These are phyloP conservation scores for Curvularia hawaiiensis DNA, from an alignment of 2,329 filamentous ascomycete genomes.

Conservation along the genomic window DNA sequence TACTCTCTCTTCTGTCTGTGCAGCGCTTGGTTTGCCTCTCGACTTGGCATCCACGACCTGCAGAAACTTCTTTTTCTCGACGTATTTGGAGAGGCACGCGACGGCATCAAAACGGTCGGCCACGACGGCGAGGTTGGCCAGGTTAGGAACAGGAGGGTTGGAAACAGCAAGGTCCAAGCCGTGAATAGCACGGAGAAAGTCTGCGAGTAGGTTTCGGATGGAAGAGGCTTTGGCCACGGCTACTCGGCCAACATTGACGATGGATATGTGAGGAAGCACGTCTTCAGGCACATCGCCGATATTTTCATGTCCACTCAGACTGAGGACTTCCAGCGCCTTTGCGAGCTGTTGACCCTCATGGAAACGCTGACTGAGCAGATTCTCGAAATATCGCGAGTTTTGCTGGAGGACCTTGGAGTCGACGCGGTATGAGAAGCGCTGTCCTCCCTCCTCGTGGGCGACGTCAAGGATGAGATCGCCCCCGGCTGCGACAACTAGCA, in stretches of 20 bases:
- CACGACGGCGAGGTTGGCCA: conserved; percentile 71
- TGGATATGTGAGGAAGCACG: conserved; percentile 67
- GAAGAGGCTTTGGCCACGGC: conserved; percentile 66
- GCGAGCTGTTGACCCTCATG: conserved; percentile 64
- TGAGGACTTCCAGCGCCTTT: conserved; percentile 58
- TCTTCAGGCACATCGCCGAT: conserved; percentile 56
- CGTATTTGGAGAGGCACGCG: conserved; percentile 58
- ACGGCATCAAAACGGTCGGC: conserved; percentile 76
- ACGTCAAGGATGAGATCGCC: conserved; percentile 72
- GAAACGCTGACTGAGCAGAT: conserved; percentile 69
- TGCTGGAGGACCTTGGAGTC: conserved; percentile 61
- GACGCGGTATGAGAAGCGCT: conserved; percentile 66
- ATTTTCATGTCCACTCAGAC: conserved; percentile 50
- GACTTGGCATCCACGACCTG: conserved; percentile 51
- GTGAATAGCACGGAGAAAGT: conserved; percentile 72
- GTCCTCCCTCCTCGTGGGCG: conserved; percentile 64
- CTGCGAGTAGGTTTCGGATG: conserved; percentile 67
- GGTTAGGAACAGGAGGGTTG: conserved; percentile 62
- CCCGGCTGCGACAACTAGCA: conserved; percentile 59
- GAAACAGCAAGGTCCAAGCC: conserved; percentile 52
- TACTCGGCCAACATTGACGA: conserved; percentile 72
- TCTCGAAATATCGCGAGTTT: conserved; percentile 72
- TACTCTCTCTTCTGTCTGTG: conserved; percentile 65
- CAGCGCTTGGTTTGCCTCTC: conserved; percentile 47
- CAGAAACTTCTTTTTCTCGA: conserved; percentile 54